phyloP scores from a whole-genome alignment of 345 rosid genomes.

The Salix viminalis region DNA sequence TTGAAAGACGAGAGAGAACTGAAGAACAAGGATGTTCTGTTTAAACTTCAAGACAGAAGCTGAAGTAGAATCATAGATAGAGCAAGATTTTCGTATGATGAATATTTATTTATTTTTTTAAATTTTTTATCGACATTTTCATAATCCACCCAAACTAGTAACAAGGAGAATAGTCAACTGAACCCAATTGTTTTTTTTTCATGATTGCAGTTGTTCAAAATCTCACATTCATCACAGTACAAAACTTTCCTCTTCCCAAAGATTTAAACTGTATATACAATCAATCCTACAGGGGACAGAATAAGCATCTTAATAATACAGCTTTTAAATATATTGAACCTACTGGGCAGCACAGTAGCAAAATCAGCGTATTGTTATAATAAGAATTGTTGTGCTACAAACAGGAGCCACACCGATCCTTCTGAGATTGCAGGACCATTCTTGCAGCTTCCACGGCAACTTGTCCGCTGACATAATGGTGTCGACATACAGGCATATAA shows the following conservation, averaged over 20 bases:
- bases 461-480: conserved; percentile 69
- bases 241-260: not conserved
- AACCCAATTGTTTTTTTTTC: not conserved
- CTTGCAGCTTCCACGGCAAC: conserved; percentile 65
- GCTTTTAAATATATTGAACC: not conserved
- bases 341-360: not conserved
- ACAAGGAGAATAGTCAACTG: not conserved
- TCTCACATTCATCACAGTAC: not conserved
- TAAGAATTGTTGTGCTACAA: conserved; percentile 9
- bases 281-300: not conserved
- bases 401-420: conserved; percentile 27
- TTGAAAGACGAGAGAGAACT: not conserved
- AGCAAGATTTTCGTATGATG: not conserved
- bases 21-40: not conserved
- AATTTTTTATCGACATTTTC: not conserved
- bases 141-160: not conserved
- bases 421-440: conserved; percentile 46
- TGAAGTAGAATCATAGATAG: not conserved
- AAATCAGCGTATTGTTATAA: not conserved
- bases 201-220: not conserved
- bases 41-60: not conserved
- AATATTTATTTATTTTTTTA: too few species aligned
- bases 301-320: not conserved
- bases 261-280: not conserved
- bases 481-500: conserved; percentile 85